phyloP scores from a whole-genome alignment of 1,284 basidiomycete genomes.

The Chiua sp. region DNA sequence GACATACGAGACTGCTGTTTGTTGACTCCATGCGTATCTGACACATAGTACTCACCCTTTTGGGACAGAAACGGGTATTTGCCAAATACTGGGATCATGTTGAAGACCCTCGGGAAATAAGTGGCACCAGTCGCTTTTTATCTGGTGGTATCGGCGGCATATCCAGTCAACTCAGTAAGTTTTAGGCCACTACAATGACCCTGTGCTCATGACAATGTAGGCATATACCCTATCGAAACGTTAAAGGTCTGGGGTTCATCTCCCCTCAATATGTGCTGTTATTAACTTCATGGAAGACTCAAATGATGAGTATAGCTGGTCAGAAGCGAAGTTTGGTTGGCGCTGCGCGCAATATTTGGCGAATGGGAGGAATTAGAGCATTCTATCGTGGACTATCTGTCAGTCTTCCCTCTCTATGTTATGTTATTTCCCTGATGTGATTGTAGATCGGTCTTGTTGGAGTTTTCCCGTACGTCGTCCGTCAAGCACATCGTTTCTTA shows the following conservation, averaged over 20 bases:
- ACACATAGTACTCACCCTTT: conserved; percentile 22
- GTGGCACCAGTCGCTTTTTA: conserved; percentile 91
- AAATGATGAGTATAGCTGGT: conserved; percentile 89
- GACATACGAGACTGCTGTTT: conserved; percentile 89
- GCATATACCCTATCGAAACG: conserved; percentile 90
- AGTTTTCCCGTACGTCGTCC: conserved; percentile 78
- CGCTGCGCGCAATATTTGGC: conserved; percentile 74
- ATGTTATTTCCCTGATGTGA: conserved; percentile 16
- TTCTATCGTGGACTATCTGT: conserved; percentile 94
- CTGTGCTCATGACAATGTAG: conserved; percentile 45
- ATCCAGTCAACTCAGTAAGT: conserved; percentile 87
- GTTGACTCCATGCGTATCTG: conserved; percentile 37
- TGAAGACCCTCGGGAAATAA: conserved; percentile 89
- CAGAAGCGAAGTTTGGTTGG: conserved; percentile 65
- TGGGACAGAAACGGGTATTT: conserved; percentile 85
- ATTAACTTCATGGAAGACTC: conserved; percentile 59
- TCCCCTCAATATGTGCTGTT: conserved; percentile 1
- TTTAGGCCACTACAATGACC: background rate
- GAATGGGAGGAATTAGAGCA: conserved; percentile 79
- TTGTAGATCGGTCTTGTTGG: conserved; percentile 85
- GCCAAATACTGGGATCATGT: conserved; percentile 93
- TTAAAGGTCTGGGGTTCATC: conserved; percentile 61
- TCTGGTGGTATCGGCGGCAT: conserved; percentile 97
- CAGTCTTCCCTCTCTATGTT: conserved; percentile 40
- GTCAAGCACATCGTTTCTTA: background rate